Evolutionary conservation across 1,284 basidiomycete species (phyloP).

Genomic region (Ustilago nuda): DNA sequence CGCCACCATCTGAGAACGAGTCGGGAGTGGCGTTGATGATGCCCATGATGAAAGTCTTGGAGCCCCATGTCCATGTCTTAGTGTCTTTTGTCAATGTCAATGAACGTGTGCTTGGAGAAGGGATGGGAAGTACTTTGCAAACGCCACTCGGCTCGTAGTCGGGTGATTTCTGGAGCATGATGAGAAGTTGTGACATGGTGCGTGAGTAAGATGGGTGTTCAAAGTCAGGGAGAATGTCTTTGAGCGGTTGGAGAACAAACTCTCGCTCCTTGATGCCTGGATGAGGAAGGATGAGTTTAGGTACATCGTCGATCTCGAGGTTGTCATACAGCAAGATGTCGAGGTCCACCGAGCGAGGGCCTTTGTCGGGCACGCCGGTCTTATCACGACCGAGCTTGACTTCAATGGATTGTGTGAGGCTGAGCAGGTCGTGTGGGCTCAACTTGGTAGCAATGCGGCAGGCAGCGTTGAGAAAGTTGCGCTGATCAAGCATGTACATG

Average conservation of each 20-base stretch:
- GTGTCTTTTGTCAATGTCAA: slow-evolving; percentile 17
- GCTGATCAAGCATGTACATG: slow-evolving; percentile 95
- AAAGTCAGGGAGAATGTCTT: slow-evolving; percentile 73
- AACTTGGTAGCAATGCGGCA: slow-evolving; percentile 85
- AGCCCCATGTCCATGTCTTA: slow-evolving; percentile 59
- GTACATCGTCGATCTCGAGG: slow-evolving; percentile 75
- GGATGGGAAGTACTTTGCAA: slow-evolving; percentile 52
- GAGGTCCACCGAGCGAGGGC: slow-evolving; percentile 89
- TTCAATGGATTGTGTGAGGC: slow-evolving; percentile 82
- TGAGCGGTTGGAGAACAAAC: slow-evolving; percentile 88
- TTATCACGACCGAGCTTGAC: slow-evolving; percentile 81
- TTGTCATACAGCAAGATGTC: slow-evolving; percentile 87
- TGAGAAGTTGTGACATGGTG: slow-evolving; percentile 59
- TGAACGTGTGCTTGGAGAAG: slow-evolving; percentile 22
- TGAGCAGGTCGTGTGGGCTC: slow-evolving; percentile 76
- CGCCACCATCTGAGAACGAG: slow-evolving; percentile 91
- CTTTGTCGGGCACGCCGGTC: slow-evolving; percentile 78
- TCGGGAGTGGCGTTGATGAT: slow-evolving; percentile 96
- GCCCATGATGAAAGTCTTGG: slow-evolving; percentile 83
- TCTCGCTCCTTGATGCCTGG: slow-evolving; percentile 83
- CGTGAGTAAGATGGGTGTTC: slow-evolving; percentile 64
- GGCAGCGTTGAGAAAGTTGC: slow-evolving; percentile 88
- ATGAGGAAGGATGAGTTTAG: slow-evolving; percentile 85
- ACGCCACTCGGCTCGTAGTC: slow-evolving; percentile 54
- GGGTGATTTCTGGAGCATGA: slow-evolving; percentile 54